Evolutionary conservation across 2,329 filamentous ascomycete species (phyloP).

Genomic region (Penicillium sp.): DNA sequence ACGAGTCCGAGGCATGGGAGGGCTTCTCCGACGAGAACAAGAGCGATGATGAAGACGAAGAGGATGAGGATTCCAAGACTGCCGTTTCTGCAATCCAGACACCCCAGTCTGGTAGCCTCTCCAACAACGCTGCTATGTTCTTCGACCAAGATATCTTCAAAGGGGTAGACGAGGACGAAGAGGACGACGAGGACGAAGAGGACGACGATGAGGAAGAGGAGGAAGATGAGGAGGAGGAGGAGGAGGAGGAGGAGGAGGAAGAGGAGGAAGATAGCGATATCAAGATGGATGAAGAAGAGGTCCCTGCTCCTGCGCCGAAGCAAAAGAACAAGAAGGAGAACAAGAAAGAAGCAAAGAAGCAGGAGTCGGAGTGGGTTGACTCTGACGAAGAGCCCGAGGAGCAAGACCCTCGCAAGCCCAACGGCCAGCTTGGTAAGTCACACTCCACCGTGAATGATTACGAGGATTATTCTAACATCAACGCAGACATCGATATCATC

Average conservation of each 20-base stretch:
- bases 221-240: slow-evolving; percentile 31
- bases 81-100: slow-evolving; percentile 30
- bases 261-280: slow-evolving; percentile 23
- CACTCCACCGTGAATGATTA: slow-evolving; percentile 21
- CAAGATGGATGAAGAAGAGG: slow-evolving; percentile 12
- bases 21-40: slow-evolving; percentile 71
- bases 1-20: slow-evolving; percentile 86
- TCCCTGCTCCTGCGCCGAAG: slow-evolving; percentile 17
- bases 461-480: slow-evolving; percentile 19
- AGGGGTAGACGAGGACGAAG: slow-evolving; percentile 67
- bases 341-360: slow-evolving; percentile 22
- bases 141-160: slow-evolving; percentile 96
- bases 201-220: slow-evolving; percentile 32
- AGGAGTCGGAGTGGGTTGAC: slow-evolving; percentile 28
- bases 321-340: slow-evolving; percentile 21
- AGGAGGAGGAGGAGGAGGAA: slow-evolving; percentile 39
- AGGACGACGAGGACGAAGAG: slow-evolving; percentile 42
- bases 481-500: slow-evolving; percentile 88
- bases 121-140: slow-evolving; percentile 80
- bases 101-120: slow-evolving; percentile 57
- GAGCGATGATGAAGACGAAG: slow-evolving; percentile 59
- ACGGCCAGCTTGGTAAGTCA: slow-evolving; percentile 45
- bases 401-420: slow-evolving; percentile 41
- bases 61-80: slow-evolving; percentile 48
- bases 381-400: slow-evolving; percentile 39